These are phyloP conservation scores for Claviceps maximensis DNA, from an alignment of 2,329 filamentous ascomycete species.

Conservation along the genomic window DNA sequence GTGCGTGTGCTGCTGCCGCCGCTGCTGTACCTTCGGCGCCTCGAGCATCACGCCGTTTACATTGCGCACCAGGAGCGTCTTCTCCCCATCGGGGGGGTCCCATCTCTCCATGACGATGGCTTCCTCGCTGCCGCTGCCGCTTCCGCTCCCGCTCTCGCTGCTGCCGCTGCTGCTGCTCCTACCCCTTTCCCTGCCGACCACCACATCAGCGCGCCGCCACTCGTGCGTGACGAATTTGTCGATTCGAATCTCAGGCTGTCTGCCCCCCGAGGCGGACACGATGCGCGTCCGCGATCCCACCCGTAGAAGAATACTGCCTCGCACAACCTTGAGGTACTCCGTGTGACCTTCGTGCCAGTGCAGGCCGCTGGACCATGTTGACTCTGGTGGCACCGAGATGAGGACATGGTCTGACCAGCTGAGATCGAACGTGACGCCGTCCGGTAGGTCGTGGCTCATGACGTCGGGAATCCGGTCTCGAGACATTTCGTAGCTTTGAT, in stretches of 20 bases:
- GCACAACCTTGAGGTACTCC: slow-evolving; percentile 30
- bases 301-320: slow-evolving; percentile 20
- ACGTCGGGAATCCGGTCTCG: neutral
- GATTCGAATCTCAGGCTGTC: slow-evolving; percentile 21
- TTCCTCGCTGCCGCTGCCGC: slow-evolving; percentile 21
- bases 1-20: neutral
- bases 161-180: too few species aligned
- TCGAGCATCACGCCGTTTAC: slow-evolving; percentile 28
- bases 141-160: too few species aligned
- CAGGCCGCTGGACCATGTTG: slow-evolving; percentile 33
- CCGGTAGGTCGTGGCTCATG: slow-evolving; percentile 10
- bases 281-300: slow-evolving; percentile 9
- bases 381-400: slow-evolving; percentile 28
- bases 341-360: slow-evolving; percentile 36
- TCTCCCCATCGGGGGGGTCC: slow-evolving; percentile 29
- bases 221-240: slow-evolving; percentile 27
- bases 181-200: neutral
- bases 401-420: slow-evolving; percentile 22
- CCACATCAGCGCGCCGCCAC: slow-evolving; percentile 27
- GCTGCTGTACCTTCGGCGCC: slow-evolving; percentile 7
- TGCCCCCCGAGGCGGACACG: slow-evolving; percentile 9
- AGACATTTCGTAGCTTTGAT: neutral
- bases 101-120: slow-evolving; percentile 33
- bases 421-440: slow-evolving; percentile 20
- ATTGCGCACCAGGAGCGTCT: slow-evolving; percentile 37